phyloP scores from a whole-genome alignment of 208 protist species.

The Trypanosoma theileri region DNA sequence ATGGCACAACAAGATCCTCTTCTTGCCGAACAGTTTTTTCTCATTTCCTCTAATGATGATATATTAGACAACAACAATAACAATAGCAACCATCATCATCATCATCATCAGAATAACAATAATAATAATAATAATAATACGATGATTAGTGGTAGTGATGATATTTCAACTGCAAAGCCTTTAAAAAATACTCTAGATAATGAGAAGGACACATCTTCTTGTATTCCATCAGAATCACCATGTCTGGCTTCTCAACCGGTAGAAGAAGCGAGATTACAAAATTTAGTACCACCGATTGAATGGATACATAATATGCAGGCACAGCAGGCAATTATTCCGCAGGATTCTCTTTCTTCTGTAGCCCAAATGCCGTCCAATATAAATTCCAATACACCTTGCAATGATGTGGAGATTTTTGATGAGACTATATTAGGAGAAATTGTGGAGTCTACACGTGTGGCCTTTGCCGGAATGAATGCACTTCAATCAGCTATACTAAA shows the following conservation, averaged over 20 bases:
- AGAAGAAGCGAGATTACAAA: background rate
- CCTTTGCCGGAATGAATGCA: constrained; percentile 14
- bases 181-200: background rate
- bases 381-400: background rate
- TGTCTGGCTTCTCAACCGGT: no score
- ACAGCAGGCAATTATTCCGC: background rate
- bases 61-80: background rate
- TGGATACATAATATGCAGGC: constrained; percentile 9
- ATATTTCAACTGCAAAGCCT: background rate
- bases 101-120: background rate
- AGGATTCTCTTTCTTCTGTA: background rate
- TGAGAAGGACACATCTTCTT: no score
- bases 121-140: background rate
- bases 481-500: background rate
- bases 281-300: constrained; percentile 3
- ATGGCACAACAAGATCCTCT: background rate
- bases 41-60: background rate
- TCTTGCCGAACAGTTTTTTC: constrained; percentile 5
- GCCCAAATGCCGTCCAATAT: background rate
- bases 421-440: constrained; percentile 1
- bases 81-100: background rate
- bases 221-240: no score
- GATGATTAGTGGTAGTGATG: background rate
- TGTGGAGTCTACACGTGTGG: background rate
- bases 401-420: background rate